Evolutionary conservation across 1,284 basidiomycete genomes (phyloP).

Genomic region (Meira nashicola): DNA sequence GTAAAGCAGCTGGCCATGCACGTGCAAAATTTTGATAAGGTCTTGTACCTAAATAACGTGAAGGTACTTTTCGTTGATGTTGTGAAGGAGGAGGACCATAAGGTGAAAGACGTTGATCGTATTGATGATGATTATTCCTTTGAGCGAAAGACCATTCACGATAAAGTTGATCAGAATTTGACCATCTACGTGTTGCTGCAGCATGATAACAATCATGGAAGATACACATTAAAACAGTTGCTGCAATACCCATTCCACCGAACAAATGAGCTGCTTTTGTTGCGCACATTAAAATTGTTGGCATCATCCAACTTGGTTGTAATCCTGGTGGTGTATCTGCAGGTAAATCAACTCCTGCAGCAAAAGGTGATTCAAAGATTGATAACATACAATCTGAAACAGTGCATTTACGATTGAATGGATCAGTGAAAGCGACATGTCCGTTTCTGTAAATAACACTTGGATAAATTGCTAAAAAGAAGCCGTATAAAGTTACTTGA

Average conservation of each 20-base stretch:
- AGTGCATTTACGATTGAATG: constrained; percentile 5
- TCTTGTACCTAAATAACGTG: constrained; percentile 30
- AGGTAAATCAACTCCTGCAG: constrained; percentile 12
- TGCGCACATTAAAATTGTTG: constrained; percentile 35
- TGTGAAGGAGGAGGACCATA: constrained; percentile 13
- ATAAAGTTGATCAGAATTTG: constrained; percentile 11
- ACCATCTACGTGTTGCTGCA: constrained; percentile 38
- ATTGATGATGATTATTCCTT: too few relatives aligned
- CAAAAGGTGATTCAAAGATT: constrained; percentile 16
- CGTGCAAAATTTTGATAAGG: constrained; percentile 11
- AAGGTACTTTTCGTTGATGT: constrained; percentile 18
- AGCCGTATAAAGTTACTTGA: constrained; percentile 11
- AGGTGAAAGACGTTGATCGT: not conserved
- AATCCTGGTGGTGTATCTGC: constrained; percentile 15
- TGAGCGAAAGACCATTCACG: not conserved
- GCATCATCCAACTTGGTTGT: constrained; percentile 25
- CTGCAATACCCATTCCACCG: constrained; percentile 25
- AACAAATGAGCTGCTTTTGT: constrained; percentile 24
- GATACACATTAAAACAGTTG: constrained; percentile 34
- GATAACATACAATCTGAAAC: constrained; percentile 9
- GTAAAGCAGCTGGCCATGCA: constrained; percentile 14
- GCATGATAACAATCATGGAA: constrained; percentile 45
- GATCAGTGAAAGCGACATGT: constrained; percentile 11
- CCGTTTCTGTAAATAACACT: constrained; percentile 17
- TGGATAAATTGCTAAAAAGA: constrained; percentile 16